phyloP scores from a whole-genome alignment of 208 protist genomes.

The Trypanosoma grayi region DNA sequence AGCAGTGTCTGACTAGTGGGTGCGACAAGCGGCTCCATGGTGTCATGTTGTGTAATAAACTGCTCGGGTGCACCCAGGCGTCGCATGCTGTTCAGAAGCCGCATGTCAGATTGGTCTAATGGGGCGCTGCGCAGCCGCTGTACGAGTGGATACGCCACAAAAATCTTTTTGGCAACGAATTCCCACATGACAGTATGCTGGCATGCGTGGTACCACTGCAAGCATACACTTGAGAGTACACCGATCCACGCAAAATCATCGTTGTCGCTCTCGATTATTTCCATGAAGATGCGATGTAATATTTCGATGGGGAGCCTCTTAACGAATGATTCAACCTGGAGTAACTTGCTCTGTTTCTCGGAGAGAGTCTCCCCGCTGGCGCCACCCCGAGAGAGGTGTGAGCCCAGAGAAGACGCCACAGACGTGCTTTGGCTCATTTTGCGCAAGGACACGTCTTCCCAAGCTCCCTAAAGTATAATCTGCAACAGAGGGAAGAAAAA shows the following conservation, averaged over 20 bases:
- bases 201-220: conserved; percentile 50
- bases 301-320: conserved; percentile 61
- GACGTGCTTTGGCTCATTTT: conserved; percentile 15
- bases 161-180: conserved; percentile 58
- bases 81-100: conserved; percentile 47
- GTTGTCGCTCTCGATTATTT: conserved; percentile 54
- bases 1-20: conserved; percentile 39
- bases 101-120: conserved; percentile 39
- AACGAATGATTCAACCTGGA: conserved; percentile 8
- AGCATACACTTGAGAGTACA: conserved; percentile 56
- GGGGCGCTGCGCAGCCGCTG: conserved; percentile 37
- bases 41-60: conserved; percentile 40
- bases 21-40: conserved; percentile 36
- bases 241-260: conserved; percentile 47
- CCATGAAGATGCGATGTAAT: conserved; percentile 59
- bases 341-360: neutral
- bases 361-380: neutral
- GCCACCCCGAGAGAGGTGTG: neutral
- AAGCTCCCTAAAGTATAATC: neutral
- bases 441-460: neutral
- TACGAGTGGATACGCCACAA: conserved; percentile 78
- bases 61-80: conserved; percentile 40
- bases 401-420: conserved; percentile 7
- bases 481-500: neutral
- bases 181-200: conserved; percentile 68